Evolutionary conservation across 768 basidiomycete species (phyloP), one percentile per base, ranked within the genome.

Genomic region (Lactifluus subvellereus): DNA sequence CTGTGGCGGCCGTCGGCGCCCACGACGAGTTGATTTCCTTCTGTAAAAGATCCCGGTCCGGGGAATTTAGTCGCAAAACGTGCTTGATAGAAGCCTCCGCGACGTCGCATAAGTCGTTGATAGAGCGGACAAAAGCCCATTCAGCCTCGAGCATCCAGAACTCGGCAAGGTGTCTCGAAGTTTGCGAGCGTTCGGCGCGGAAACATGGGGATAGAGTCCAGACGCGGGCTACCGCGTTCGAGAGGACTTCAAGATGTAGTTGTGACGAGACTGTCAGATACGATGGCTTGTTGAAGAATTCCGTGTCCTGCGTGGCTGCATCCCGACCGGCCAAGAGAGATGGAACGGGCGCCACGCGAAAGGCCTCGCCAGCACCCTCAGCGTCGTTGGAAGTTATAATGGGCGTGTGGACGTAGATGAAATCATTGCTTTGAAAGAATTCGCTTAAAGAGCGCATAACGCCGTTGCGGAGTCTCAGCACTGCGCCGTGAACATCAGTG

Each of bases 71-170:
- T 37, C 63, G 38, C 33, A 81, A 71, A 20, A 77, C 75, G 30
- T 71, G 67, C 76, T 77, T 84, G 66, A 82, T 78, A 57, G 75
- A 78, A 20, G 74, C 78, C 71, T 91, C 88, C 3, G 83, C 80
- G 27, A 87, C 75, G 49, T 73, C 69, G 72, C 86, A 83, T 18
- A 89, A 72, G 47, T 80, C 77, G 3, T 77, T 75, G 4, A 88
- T 71, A 8, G 72, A 71, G 27, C 69, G 67, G 22, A 78, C 75
- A 70, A 85, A 89, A 0, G 85, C 85, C 82, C 92, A 87, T 72
- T 99, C 97, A 0, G 91, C 95, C 75, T 99, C 97, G 58, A 98
- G 84, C 97, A 99, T 99, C 90, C 93, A 98, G 74, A 99, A 99
- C 73, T 99, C 97, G 55, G 92, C 86, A 13, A 99, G 82, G 72